Base-by-base conservation (phyloP, 257 asterid genomes). In the Eucommia ulmoides region DNA sequence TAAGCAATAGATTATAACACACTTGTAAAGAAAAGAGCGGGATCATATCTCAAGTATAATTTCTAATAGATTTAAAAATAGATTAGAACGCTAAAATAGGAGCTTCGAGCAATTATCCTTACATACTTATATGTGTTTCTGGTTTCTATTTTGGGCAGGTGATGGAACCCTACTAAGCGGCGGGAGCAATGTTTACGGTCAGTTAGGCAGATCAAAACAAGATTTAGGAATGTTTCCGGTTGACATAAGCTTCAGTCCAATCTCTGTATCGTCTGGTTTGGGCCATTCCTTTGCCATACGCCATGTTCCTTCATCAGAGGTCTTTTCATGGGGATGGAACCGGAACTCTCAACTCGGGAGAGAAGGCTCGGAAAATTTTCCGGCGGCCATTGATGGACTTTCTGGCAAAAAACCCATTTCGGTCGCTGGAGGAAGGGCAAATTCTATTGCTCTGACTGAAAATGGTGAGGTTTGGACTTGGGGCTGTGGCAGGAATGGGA, bases 261-360 rank as follows among this genome's bases (percentile, higher is more conserved):
- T 67, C 49, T 64, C 70, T 42, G 51, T 91, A 71, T 88, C 93
- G 61, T 79, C 83, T 0, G 99, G 99, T 52, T 66, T 91, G 18
- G 99, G 96, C 8, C 95, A 83, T 65, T 86, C 89, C 29, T 61
- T 91, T 47, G 93, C 93, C n/a, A 64, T 91, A 54, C 86, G 93
- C 70, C 41, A 63, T 16, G 22, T 52, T 58, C 35, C 50, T 3
- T 57, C 69, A 4, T 54, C 71, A 8, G 71, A 63, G 25, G 69
- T 85, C 8, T 60, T 77, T 55, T 74, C 98, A 29, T 86, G 98
- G 98, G 98, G 99, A 60, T 86, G 94, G 98, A 91, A 86, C 69
- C 74, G 57, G 64, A 76, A 53, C 59, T 63, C 56, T 59, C 96
- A 85, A 66, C 94, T 91, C 3, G 96, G 98, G 33, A 78, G 96